Percentiles rank a stretch among this genome's conserved stretches.
Conservation (phyloP, 768 basidiomycete species). For the Suillus variegatus region DNA sequence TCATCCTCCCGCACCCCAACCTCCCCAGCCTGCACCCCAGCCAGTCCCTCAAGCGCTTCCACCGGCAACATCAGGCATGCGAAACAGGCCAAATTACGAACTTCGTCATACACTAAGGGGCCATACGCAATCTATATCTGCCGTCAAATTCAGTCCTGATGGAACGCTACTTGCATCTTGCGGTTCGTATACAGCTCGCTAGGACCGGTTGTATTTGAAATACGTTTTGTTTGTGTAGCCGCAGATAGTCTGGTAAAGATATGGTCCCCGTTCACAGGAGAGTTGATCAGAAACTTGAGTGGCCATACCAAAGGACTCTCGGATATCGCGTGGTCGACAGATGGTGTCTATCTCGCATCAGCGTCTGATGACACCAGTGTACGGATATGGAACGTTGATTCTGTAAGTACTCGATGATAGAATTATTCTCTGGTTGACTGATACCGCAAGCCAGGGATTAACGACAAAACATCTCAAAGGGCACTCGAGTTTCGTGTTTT, state of each 20-base stretch:
- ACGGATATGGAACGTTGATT: conserved; percentile 86
- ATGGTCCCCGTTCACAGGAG: conserved; percentile 80
- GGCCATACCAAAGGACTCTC: conserved; percentile 85
- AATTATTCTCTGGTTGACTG: background rate
- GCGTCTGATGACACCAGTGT: conserved; percentile 92
- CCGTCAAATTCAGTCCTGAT: conserved; percentile 91
- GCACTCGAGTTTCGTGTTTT: conserved; percentile 89
- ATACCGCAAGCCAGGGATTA: conserved; percentile 49
- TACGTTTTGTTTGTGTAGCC: conserved; percentile 41
- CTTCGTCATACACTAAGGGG: conserved; percentile 69
- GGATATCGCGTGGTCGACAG: conserved; percentile 86
- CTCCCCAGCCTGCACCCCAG: conserved; percentile 35
- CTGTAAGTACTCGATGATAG: conserved; percentile 46
- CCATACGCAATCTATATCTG: conserved; percentile 82
- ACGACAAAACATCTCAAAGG: conserved; percentile 74
- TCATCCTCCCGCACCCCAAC: conserved; percentile 42
- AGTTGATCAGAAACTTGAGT: conserved; percentile 69
- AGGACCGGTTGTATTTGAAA: background rate
- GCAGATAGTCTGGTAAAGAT: conserved; percentile 80
- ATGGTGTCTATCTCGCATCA: conserved; percentile 81
- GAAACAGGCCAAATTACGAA: conserved; percentile 63
- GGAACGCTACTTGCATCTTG: conserved; percentile 86
- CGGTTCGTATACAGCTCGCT: conserved; percentile 50
- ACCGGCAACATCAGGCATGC: conserved; percentile 36
- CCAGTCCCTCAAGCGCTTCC: conserved; percentile 32